These are phyloP conservation scores for Yarrowia sp. DNA, from an alignment of 805 yeast genomes.

Conservation along the genomic window DNA sequence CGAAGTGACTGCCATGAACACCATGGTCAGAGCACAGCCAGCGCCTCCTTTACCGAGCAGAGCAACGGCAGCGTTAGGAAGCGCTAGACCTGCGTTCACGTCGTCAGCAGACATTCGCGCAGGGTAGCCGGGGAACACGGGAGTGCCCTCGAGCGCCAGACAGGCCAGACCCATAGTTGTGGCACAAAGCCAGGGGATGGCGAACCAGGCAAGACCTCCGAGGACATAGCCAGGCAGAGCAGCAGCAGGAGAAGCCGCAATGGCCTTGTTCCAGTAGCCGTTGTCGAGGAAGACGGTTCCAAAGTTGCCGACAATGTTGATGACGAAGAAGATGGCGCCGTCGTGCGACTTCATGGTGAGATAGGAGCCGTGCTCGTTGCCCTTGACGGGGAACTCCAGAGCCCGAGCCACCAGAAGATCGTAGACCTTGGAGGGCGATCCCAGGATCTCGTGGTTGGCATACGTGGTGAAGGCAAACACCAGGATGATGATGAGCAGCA, in stretches of 20 bases:
- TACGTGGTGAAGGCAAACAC: constrained; percentile 82
- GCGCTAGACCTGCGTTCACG: constrained; percentile 74
- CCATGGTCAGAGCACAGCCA: constrained; percentile 75
- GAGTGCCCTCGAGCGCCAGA: constrained; percentile 70
- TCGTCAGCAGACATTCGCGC: constrained; percentile 67
- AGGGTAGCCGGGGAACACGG: constrained; percentile 83
- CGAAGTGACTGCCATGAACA: constrained; percentile 92
- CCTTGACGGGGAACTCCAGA: constrained; percentile 66
- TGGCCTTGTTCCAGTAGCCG: constrained; percentile 89
- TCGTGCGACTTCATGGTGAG: constrained; percentile 84
- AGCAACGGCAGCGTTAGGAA: constrained; percentile 80
- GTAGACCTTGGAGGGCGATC: constrained; percentile 84
- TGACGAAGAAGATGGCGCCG: constrained; percentile 89
- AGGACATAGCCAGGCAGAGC: constrained; percentile 86
- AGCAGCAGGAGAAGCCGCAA: constrained; percentile 82
- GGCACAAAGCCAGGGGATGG: constrained; percentile 82
- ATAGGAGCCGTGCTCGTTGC: constrained; percentile 86
- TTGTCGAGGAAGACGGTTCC: constrained; percentile 88
- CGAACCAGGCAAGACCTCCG: constrained; percentile 92
- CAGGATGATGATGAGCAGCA: constrained; percentile 76
- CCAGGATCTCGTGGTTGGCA: constrained; percentile 71
- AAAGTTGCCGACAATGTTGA: constrained; percentile 86
- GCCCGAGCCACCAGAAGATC: constrained; percentile 69
- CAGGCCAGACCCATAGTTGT: constrained; percentile 90
- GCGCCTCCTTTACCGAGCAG: constrained; percentile 89